Evolutionary conservation across 2,329 filamentous ascomycete genomes (phyloP), one percentile per base, ranked within the genome.

Genomic region (Graphiopsis chlorocephala): DNA sequence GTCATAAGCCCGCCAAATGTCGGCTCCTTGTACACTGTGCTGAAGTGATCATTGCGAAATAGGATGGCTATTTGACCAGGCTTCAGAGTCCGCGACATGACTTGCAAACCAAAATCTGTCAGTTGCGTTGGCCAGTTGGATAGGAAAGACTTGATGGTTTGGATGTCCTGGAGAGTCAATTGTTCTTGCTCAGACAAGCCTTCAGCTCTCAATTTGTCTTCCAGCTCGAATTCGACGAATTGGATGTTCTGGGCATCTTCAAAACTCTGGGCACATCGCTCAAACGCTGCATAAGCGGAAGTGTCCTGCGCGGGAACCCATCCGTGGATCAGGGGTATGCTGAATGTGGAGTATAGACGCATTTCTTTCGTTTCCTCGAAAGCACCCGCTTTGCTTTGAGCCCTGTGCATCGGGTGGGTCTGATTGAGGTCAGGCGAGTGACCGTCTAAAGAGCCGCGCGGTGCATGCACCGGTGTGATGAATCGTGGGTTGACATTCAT

Each of bases 401-500:
- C 73, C 47, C 74, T 72, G 33, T 77, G 68, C 26, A 73, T 67
- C 17, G 75, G 73, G 71, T 69, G 75, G 59, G 79, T 72, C 26
- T 76, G 66, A 55, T 75, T 76, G 38, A 73, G 83, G 4, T 70
- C 70, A 10, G 69, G 62, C 1, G 72, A 65, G 31, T 62, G 60
- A 11, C 60, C 68, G 50, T 74, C 71, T 29, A 69, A 58, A 4
- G 69, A 71, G 10, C 71, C 72, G 38, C 69, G 56, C 1, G 60
- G 60, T 2, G 60, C 60, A 29, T 62, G 48, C 0, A 68, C 69
- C 0, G 73, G 68, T 1, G 91, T 84, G 8, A 96, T 84, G 68
- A 97, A 95, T 23, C 90, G 87, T 2, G 95, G 95, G 69, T 99
- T 99, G 64, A 98, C 94, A 72, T 98, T 99, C 91, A 99, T 97